A percentile compares a stretch with the other conserved stretches of the same genome.
Conservation (phyloP, 108 stramenopile species). For the Tribonema minus region DNA sequence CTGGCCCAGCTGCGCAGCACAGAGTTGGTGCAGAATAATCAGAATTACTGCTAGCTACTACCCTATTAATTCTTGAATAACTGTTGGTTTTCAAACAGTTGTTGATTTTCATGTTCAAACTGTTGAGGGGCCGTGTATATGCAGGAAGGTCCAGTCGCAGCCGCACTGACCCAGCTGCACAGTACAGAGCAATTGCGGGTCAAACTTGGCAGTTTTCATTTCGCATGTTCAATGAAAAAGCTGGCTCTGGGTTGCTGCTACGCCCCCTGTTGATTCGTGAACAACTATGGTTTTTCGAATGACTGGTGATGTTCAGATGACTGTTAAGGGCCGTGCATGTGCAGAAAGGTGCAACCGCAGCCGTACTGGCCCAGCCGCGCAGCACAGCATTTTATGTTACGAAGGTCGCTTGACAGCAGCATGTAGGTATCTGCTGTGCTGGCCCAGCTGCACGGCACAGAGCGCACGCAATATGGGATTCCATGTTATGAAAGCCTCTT, state of each 20-base stretch:
- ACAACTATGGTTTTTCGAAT: too few species aligned
- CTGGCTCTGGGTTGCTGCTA: too few species aligned
- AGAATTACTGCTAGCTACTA: background rate
- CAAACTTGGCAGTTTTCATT: background rate
- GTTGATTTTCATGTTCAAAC: too few species aligned
- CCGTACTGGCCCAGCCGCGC: conserved; percentile 35
- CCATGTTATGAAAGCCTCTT: conserved; percentile 9
- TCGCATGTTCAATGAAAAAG: too few species aligned
- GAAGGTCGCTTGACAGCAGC: background rate
- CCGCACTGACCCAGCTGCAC: conserved; percentile 34
- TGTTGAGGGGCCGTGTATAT: conserved; percentile 23
- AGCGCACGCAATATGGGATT: too few species aligned
- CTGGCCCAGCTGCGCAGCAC: conserved; percentile 7
- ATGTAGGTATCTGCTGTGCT: background rate
- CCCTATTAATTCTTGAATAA: background rate
- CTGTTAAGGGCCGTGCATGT: conserved; percentile 26
- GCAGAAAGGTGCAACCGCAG: conserved; percentile 43
- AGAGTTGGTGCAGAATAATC: background rate
- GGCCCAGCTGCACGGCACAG: too few species aligned
- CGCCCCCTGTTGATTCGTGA: background rate
- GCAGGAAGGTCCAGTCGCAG: conserved; percentile 43
- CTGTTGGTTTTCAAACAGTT: too few species aligned
- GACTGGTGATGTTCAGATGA: too few species aligned
- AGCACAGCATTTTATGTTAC: background rate
- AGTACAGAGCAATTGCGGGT: background rate